phyloP scores from a whole-genome alignment of 306 rosid genomes.

The Lotus japonicus region DNA sequence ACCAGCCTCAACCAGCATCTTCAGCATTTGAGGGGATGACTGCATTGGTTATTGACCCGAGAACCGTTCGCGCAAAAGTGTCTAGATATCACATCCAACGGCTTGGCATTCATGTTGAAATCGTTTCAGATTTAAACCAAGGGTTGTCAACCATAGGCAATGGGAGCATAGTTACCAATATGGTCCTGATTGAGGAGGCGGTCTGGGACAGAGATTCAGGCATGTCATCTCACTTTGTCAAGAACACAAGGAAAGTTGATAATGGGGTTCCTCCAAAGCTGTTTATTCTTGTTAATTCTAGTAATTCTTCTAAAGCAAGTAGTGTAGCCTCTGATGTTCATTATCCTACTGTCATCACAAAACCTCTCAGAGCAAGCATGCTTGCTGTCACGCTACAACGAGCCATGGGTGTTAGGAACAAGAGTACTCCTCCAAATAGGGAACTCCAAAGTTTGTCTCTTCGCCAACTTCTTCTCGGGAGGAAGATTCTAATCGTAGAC shows the following conservation, averaged over 20 bases:
- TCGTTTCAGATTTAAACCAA: conserved; percentile 55
- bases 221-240: conserved; percentile 36
- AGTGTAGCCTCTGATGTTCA: conserved; percentile 18
- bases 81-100: conserved; percentile 80
- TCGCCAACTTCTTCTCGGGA: conserved; percentile 59
- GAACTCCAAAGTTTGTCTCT: conserved; percentile 65
- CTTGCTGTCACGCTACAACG: conserved; percentile 76
- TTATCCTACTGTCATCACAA: conserved; percentile 48
- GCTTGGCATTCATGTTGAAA: conserved; percentile 72
- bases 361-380: conserved; percentile 88
- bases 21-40: conserved; percentile 67
- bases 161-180: conserved; percentile 32
- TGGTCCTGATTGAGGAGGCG: conserved; percentile 69
- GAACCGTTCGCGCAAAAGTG: conserved; percentile 68
- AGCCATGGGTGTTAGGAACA: conserved; percentile 58
- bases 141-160: conserved; percentile 34
- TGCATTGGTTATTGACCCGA: conserved; percentile 63
- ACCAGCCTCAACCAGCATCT: conserved; percentile 45
- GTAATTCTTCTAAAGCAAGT: conserved; percentile 33
- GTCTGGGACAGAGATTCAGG: conserved; percentile 59
- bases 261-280: conserved; percentile 44
- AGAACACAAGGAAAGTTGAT: conserved; percentile 29
- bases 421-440: conserved; percentile 50
- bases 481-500: conserved; percentile 73
- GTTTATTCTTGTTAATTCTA: conserved; percentile 59